Percentiles rank a stretch among this genome's conserved stretches.
phyloP scores from a whole-genome alignment of 257 asterid species.

The Solanum medicagineum region DNA sequence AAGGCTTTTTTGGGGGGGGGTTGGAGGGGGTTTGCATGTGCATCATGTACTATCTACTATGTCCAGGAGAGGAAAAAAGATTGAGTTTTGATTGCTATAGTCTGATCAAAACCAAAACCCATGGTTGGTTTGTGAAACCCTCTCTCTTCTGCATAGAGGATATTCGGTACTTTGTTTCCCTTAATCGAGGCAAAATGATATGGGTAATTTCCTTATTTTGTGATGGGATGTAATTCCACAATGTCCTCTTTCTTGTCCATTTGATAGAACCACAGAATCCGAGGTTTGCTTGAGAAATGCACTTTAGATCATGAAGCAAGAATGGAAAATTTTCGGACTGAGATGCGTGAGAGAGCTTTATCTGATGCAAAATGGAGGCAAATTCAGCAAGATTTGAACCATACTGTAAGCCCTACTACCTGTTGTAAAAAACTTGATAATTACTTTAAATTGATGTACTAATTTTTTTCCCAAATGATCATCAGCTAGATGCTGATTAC shows the following conservation, averaged over 20 bases:
- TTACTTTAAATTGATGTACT: background rate
- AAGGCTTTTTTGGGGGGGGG: background rate
- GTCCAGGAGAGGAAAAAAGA: background rate
- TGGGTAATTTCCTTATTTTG: background rate
- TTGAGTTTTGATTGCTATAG: background rate
- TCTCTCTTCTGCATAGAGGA: background rate
- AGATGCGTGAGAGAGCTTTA: slow-evolving; percentile 62
- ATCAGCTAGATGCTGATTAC: slow-evolving; percentile 54
- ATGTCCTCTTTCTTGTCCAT: background rate
- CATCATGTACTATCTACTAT: background rate
- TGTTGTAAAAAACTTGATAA: background rate
- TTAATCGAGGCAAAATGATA: background rate
- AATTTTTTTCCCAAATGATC: background rate
- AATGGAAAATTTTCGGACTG: slow-evolving; percentile 70
- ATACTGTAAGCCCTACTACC: slow-evolving; percentile 43
- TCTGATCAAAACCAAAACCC: background rate
- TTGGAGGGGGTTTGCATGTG: background rate
- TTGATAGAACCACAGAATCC: slow-evolving; percentile 76
- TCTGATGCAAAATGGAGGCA: slow-evolving; percentile 98
- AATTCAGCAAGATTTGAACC: slow-evolving; percentile 68
- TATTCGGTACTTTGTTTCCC: background rate
- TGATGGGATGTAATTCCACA: background rate
- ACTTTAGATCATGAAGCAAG: slow-evolving; percentile 79
- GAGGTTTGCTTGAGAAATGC: slow-evolving; percentile 92
- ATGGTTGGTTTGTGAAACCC: background rate